A percentile compares a stretch with the other conserved stretches of the same genome.
These are phyloP conservation scores for Saccharomyces paradoxus DNA, from an alignment of 805 yeast genomes.

Conservation along the genomic window DNA sequence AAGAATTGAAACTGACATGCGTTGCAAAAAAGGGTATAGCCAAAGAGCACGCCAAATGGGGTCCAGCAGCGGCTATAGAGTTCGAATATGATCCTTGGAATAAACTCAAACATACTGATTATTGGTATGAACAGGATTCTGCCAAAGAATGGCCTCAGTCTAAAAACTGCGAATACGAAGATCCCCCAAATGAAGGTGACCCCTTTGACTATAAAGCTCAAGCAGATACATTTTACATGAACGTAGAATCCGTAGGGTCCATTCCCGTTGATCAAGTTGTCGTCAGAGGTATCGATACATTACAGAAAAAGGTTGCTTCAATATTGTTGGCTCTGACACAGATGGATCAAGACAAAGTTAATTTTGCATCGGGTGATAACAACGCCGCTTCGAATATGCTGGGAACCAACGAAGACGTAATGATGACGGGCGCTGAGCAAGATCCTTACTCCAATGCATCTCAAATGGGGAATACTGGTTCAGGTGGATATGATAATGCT, in stretches of 20 bases:
- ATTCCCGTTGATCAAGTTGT: conserved; percentile 87
- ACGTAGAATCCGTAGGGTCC: conserved; percentile 87
- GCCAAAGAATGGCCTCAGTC: conserved; percentile 90
- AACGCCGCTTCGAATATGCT: conserved; percentile 22
- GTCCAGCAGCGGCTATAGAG: conserved; percentile 91
- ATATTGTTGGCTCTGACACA: conserved; percentile 63
- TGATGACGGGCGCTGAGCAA: conserved; percentile 24
- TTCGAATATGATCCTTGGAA: conserved; percentile 99
- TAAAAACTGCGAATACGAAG: conserved; percentile 90
- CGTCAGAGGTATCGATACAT: conserved; percentile 68
- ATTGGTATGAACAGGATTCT: conserved; percentile 89
- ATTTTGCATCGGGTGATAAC: conserved; percentile 28
- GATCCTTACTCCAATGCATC: conserved; percentile 29
- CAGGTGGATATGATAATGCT: conserved; percentile 31
- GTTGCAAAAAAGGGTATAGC: conserved; percentile 96
- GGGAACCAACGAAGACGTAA: conserved; percentile 12
- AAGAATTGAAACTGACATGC: conserved; percentile 81
- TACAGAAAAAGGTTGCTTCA: conserved; percentile 86
- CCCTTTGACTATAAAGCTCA: conserved; percentile 76
- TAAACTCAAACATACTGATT: conserved; percentile 89
- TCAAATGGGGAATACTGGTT: conserved; percentile 16
- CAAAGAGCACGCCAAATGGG: conserved; percentile 98
- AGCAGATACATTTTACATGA: conserved; percentile 76
- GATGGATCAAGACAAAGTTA: conserved; percentile 33
- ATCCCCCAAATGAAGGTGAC: conserved; percentile 83